Evolutionary conservation across 78 protist species (phyloP).

Genomic region (Neovahlkampfia damariscottae): DNA sequence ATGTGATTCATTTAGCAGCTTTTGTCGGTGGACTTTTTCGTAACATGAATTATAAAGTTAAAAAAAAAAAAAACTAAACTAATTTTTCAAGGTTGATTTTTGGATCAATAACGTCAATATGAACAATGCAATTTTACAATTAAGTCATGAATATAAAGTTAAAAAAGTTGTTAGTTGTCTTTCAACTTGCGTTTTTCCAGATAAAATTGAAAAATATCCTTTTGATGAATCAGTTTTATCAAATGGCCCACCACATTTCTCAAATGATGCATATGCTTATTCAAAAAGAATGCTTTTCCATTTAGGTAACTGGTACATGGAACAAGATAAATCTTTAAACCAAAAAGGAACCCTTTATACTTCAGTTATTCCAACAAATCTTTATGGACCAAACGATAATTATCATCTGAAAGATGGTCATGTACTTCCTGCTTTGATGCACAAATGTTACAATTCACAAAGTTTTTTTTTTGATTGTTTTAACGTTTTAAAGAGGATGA

Average conservation of each 20-base stretch:
- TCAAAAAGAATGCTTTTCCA: conserved; percentile 85
- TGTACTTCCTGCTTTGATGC: conserved; percentile 85
- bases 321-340: conserved; percentile 35
- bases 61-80: too few species aligned
- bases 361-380: conserved; percentile 80
- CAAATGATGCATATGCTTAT: conserved; percentile 82
- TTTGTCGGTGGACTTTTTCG: conserved; percentile 73
- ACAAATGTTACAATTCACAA: conserved; percentile 57
- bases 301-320: conserved; percentile 53
- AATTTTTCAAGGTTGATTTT: too few species aligned
- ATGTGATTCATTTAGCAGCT: conserved; percentile 88
- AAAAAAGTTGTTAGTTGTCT: conserved; percentile 66
- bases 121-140: conserved; percentile 62
- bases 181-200: conserved; percentile 90
- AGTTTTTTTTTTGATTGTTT: conserved; percentile 10
- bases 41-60: conserved; percentile 66
- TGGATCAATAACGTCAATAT: conserved; percentile 52
- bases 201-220: conserved; percentile 83
- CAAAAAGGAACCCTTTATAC: conserved; percentile 64
- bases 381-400: conserved; percentile 78
- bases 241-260: conserved; percentile 77
- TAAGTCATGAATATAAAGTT: conserved; percentile 37
- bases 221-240: conserved; percentile 84
- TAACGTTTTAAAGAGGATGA: conserved; percentile 28
- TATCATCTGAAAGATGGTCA: conserved; percentile 60